Conservation (phyloP, 1,139 yeast genomes). For the Candida neerlandica region DNA sequence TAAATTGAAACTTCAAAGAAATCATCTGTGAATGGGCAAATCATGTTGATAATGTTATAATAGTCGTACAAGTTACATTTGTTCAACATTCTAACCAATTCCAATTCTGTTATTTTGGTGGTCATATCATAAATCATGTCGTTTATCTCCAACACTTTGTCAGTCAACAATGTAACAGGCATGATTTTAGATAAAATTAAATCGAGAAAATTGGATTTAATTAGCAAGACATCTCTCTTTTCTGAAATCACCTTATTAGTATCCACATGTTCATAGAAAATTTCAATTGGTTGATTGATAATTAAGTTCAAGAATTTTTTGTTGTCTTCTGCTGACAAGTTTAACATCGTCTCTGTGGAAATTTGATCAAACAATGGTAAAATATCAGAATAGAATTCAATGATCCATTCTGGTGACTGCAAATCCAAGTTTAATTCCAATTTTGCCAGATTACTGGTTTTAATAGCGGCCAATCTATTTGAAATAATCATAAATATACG, state of each 20-base stretch:
- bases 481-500: constrained; percentile 43
- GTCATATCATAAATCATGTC: constrained; percentile 36
- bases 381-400: constrained; percentile 54
- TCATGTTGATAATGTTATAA: constrained; percentile 67
- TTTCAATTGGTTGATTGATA: constrained; percentile 51
- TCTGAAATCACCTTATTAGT: constrained; percentile 27
- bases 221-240: constrained; percentile 41
- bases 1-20: constrained; percentile 59
- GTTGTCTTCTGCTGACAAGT: constrained; percentile 35
- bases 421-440: constrained; percentile 49
- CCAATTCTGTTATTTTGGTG: constrained; percentile 40
- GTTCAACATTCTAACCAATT: constrained; percentile 45
- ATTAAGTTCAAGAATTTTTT: constrained; percentile 36
- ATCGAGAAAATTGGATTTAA: constrained; percentile 62
- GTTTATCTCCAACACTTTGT: constrained; percentile 43
- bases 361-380: constrained; percentile 52
- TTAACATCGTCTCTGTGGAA: constrained; percentile 41
- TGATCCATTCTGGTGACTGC: constrained; percentile 75
- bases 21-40: constrained; percentile 58
- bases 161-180: constrained; percentile 43
- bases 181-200: constrained; percentile 56
- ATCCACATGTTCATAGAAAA: constrained; percentile 40
- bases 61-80: constrained; percentile 57
- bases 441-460: constrained; percentile 42
- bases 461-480: constrained; percentile 44